Evolutionary conservation across 1,284 basidiomycete genomes (phyloP), one percentile per base, ranked within the genome.

Genomic region (Cutaneotrichosporon sp.): DNA sequence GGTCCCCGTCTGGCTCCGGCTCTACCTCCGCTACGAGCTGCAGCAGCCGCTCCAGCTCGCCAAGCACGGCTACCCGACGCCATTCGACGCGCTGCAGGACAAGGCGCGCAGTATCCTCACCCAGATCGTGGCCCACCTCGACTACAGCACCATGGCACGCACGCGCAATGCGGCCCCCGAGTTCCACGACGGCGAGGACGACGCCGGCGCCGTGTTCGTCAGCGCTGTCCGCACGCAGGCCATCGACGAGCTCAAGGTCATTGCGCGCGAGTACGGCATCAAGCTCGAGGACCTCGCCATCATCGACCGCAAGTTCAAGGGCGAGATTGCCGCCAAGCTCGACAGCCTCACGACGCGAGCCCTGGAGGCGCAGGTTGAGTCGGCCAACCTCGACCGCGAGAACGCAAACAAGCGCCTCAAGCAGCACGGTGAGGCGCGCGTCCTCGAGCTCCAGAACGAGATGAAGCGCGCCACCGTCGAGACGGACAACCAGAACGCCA

Each of bases 71-170:
- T 64, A 64, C 49, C 47, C 56, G 1, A 61, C 63, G 1, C 63
- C 63, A 1, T 64, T 64, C 38, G 63, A 64, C 42, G 63, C 63
- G 22, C 63, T 64, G n/a, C 56, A 64, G 63, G 63, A 64, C 56
- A 64, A 64, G 63, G 60, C 63, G 8, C 59, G 63, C 50, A 58
- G 56, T 16, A 64, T 64, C 20, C 59, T 64, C 18, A 64, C 63
- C 9, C 63, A 64, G 47, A 60, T 64, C 34, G 50, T 61, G 25
- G 63, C 63, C 9, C 59, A 61, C 49, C 59, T 64, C 53, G 55
- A 60, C 49, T 61, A 61, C 53, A 50, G 56, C 6, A 54, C 51
- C 16, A 64, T 64, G 63, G 59, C 63, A 1, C 52, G 59, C 18
- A 54, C 63, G 31, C 63, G 63, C 25, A 64, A 54, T 18, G 63